These are phyloP conservation scores for Pythium sp. DNA, from an alignment of 352 stramenopile species.

Conservation along the genomic window DNA sequence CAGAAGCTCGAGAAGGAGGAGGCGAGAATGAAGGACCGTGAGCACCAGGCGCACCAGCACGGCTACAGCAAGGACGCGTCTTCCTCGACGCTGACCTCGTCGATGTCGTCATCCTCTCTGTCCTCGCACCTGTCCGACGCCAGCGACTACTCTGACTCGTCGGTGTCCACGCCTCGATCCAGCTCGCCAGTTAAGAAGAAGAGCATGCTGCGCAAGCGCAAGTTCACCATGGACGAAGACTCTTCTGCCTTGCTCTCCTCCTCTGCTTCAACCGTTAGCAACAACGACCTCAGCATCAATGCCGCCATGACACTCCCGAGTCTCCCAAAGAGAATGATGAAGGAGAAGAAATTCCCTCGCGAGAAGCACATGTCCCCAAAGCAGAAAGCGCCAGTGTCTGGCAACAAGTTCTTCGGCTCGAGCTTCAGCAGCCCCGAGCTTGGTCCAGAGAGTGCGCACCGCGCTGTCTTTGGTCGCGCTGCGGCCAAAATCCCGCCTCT, in stretches of 20 bases:
- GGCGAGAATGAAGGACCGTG: conserved; percentile 65
- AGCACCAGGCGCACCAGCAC: conserved; percentile 32
- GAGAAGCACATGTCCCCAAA: conserved; percentile 76
- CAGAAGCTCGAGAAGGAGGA: conserved; percentile 89
- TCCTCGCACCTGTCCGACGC: conserved; percentile 15
- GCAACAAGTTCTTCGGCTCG: conserved; percentile 40
- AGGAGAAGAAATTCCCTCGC: conserved; percentile 54
- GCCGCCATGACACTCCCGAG: conserved; percentile 32
- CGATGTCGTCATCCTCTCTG: not conserved
- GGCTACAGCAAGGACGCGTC: conserved; percentile 4
- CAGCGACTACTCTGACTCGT: conserved; percentile 15
- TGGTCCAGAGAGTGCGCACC: conserved; percentile 31
- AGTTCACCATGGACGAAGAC: conserved; percentile 42
- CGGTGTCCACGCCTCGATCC: conserved; percentile 1
- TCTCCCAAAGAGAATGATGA: conserved; percentile 64
- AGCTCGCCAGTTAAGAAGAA: conserved; percentile 50
- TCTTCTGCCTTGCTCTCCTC: not conserved
- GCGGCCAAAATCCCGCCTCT: conserved; percentile 23
- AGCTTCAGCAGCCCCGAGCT: conserved; percentile 25
- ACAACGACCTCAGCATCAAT: conserved; percentile 23
- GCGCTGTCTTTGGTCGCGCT: conserved; percentile 32
- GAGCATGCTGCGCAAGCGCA: conserved; percentile 64
- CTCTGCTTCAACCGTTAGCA: conserved; percentile 23
- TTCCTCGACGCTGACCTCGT: not conserved
- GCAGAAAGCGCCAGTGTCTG: conserved; percentile 49